These are phyloP conservation scores for Kurtzmaniella natalensis DNA, from an alignment of 1,139 yeast genomes.

Conservation along the genomic window DNA sequence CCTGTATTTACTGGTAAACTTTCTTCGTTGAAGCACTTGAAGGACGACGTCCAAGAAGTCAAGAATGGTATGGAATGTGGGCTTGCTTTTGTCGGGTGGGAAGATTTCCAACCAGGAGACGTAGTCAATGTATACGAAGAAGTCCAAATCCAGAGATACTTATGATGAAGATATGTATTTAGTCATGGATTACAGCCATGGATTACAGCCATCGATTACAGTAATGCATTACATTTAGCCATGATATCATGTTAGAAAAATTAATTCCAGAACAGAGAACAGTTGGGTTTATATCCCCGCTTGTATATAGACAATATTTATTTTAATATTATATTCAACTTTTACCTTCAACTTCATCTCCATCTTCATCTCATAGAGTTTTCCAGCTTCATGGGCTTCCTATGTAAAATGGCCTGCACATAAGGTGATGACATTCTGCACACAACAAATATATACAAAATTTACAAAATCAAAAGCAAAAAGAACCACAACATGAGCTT, in stretches of 20 bases:
- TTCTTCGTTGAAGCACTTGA: conserved; percentile 73
- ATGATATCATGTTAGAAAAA: too few relatives aligned
- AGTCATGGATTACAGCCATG: too few relatives aligned
- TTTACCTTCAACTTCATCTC: too few relatives aligned
- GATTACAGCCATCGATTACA: too few relatives aligned
- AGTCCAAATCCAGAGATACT: conserved; percentile 59
- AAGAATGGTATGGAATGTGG: conserved; percentile 93
- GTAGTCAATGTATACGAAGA: conserved; percentile 71
- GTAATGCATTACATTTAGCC: too few relatives aligned
- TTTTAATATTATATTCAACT: too few relatives aligned
- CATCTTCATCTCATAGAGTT: too few relatives aligned
- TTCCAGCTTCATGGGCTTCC: too few relatives aligned
- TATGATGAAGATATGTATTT: too few relatives aligned
- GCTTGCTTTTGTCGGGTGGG: conserved; percentile 67
- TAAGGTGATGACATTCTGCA: neutral
- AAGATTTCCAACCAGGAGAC: conserved; percentile 73
- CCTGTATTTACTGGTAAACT: conserved; percentile 64
- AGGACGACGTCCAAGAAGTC: conserved; percentile 75
- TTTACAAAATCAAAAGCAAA: neutral
- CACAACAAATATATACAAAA: neutral
- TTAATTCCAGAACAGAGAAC: neutral
- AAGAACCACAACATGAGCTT: conserved; percentile 1
- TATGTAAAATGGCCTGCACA: neutral
- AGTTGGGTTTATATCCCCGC: conserved; percentile 5
- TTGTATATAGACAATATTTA: conserved; percentile 4